Evolutionary conservation across 2,329 filamentous ascomycete genomes (phyloP).

Genomic region (Microcyclosporella mali): DNA sequence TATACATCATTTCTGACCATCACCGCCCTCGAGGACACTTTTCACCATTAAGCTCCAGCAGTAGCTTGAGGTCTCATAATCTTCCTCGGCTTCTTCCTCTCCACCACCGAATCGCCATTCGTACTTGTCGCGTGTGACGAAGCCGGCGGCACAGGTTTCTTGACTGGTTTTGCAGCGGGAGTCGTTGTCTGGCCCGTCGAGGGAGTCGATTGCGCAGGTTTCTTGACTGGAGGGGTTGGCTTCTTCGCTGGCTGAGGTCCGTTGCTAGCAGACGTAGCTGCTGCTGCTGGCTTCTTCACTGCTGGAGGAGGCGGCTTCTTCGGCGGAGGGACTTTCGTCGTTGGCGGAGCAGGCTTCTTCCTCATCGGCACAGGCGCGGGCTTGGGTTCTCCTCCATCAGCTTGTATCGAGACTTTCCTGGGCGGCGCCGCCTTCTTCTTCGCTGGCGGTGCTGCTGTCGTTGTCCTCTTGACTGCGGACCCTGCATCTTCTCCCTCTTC

Average conservation of each 20-base stretch:
- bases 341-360: constrained; percentile 31
- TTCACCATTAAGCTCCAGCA: not conserved
- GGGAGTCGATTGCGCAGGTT: too few species aligned
- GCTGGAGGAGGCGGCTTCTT: not conserved
- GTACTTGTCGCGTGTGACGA: not conserved
- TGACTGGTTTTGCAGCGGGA: constrained; percentile 3
- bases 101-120: not conserved
- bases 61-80: constrained; percentile 1
- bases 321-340: not conserved
- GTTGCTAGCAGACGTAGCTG: not conserved
- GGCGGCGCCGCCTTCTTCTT: constrained; percentile 20
- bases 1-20: too few species aligned
- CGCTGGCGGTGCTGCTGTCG: constrained; percentile 6
- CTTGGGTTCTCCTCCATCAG: not conserved
- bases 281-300: constrained; percentile 3
- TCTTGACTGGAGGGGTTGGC: not conserved
- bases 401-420: constrained; percentile 10
- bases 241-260: not conserved
- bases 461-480: constrained; percentile 16
- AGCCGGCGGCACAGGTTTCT: constrained; percentile 6
- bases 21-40: not conserved
- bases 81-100: constrained; percentile 5
- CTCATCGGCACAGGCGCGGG: not conserved
- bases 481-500: constrained; percentile 24
- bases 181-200: constrained; percentile 1